phyloP scores from a whole-genome alignment of 768 basidiomycete species.

The Exidia glandulosa region DNA sequence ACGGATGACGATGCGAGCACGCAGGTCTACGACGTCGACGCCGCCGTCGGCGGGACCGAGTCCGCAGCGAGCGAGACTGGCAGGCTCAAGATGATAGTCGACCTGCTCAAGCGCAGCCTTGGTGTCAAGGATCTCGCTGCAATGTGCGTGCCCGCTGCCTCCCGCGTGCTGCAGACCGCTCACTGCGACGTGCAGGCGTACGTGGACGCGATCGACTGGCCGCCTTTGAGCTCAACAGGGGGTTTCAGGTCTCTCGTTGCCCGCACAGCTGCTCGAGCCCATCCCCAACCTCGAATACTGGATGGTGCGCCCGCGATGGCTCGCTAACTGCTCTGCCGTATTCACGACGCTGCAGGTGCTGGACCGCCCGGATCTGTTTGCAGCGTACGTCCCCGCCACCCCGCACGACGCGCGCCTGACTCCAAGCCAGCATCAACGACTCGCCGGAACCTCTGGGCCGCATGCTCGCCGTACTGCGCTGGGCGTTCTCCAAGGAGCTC shows the following conservation, averaged over 20 bases:
- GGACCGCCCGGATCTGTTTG: constrained; percentile 84
- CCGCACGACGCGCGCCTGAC: neutral
- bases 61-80: constrained; percentile 56
- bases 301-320: too few species aligned
- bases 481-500: constrained; percentile 85
- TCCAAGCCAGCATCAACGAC: constrained; percentile 66
- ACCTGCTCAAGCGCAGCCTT: constrained; percentile 80
- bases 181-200: neutral
- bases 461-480: constrained; percentile 86
- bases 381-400: constrained; percentile 49
- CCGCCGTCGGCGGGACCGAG: constrained; percentile 8
- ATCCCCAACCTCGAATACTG: constrained; percentile 95
- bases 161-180: neutral
- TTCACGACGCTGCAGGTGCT: too few species aligned
- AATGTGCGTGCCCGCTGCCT: constrained; percentile 45
- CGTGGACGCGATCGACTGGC: neutral
- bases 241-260: constrained; percentile 71
- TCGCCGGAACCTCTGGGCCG: constrained; percentile 86
- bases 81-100: constrained; percentile 88
- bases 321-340: too few species aligned
- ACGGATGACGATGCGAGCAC: neutral
- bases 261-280: constrained; percentile 87
- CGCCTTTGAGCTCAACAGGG: neutral
- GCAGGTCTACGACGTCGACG: neutral
- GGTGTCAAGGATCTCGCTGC: constrained; percentile 93